Percentiles rank a stretch among this genome's conserved stretches.
These are phyloP conservation scores for Hansfordia pulvinata DNA, from an alignment of 2,329 filamentous ascomycete species.

Conservation along the genomic window DNA sequence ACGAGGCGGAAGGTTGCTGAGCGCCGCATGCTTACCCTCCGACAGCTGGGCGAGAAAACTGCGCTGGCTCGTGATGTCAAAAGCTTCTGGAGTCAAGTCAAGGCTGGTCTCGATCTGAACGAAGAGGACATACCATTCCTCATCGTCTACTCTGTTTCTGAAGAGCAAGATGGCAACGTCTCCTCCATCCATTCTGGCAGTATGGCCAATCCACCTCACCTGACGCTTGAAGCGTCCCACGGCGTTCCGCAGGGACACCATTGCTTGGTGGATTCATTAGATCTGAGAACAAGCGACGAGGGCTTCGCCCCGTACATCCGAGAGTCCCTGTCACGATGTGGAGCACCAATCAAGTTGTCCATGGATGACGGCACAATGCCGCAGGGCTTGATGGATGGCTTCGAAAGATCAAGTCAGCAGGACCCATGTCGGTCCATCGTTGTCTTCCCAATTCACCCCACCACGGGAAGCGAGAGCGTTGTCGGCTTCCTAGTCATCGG, in stretches of 20 bases:
- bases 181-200: slow-evolving; percentile 60
- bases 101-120: slow-evolving; percentile 58
- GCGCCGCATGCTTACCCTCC: slow-evolving; percentile 63
- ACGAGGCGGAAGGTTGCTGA: slow-evolving; percentile 68
- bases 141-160: slow-evolving; percentile 60
- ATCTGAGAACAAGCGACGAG: slow-evolving; percentile 54
- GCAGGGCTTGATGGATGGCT: slow-evolving; percentile 45
- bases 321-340: slow-evolving; percentile 54
- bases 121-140: slow-evolving; percentile 65
- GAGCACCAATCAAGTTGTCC: slow-evolving; percentile 53
- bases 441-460: slow-evolving; percentile 67
- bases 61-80: slow-evolving; percentile 59
- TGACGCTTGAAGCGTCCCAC: slow-evolving; percentile 58
- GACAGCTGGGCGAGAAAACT: slow-evolving; percentile 65
- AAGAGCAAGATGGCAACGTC: slow-evolving; percentile 58
- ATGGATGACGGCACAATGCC: slow-evolving; percentile 55
- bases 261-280: slow-evolving; percentile 46
- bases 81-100: slow-evolving; percentile 60
- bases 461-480: slow-evolving; percentile 53
- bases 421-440: slow-evolving; percentile 59
- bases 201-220: slow-evolving; percentile 43
- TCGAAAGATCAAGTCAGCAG: slow-evolving; percentile 58
- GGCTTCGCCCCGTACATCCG: slow-evolving; percentile 67
- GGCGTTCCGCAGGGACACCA: slow-evolving; percentile 54
- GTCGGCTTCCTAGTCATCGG: slow-evolving; percentile 71